phyloP scores from a whole-genome alignment of 2,329 filamentous ascomycete genomes.

The Dothidotthia symphoricarpi region DNA sequence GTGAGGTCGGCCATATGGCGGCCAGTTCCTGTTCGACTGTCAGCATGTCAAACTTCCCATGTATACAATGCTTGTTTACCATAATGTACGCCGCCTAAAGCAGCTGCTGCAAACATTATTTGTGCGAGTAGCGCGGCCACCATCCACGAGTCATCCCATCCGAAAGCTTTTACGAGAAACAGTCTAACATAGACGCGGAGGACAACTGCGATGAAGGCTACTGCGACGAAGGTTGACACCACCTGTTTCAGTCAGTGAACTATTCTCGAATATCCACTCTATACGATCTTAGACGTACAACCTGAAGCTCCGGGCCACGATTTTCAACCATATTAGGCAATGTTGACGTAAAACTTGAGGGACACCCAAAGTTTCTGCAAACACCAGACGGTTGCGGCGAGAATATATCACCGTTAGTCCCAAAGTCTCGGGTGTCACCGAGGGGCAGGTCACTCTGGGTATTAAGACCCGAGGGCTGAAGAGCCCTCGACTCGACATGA shows the following conservation, averaged over 20 bases:
- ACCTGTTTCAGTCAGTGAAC: conserved; percentile 19
- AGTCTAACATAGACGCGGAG: conserved; percentile 46
- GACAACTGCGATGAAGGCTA: conserved; percentile 41
- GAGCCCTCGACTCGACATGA: too few species aligned
- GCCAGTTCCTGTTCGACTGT: too few species aligned
- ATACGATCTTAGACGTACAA: conserved; percentile 24
- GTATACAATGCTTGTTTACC: too few species aligned
- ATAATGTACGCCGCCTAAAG: conserved; percentile 32
- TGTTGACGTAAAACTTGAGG: conserved; percentile 11
- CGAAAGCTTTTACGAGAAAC: conserved; percentile 41
- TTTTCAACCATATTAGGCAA: conserved; percentile 26
- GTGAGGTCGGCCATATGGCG: conserved; percentile 29
- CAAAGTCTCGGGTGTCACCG: conserved; percentile 6
- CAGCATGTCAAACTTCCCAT: too few species aligned
- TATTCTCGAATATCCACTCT: background rate
- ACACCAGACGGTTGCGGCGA: conserved; percentile 12
- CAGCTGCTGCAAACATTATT: conserved; percentile 33
- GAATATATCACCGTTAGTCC: conserved; percentile 9
- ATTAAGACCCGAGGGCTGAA: too few species aligned
- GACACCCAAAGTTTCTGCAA: conserved; percentile 10
- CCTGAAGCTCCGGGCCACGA: conserved; percentile 32
- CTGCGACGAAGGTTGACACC: conserved; percentile 40
- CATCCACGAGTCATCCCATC: conserved; percentile 39
- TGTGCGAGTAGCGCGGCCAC: conserved; percentile 26
- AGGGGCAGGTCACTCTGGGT: too few species aligned